Evolutionary conservation across 1,284 basidiomycete species (phyloP), one percentile per base, ranked within the genome.

Genomic region (Fomitopsis schrenkii): DNA sequence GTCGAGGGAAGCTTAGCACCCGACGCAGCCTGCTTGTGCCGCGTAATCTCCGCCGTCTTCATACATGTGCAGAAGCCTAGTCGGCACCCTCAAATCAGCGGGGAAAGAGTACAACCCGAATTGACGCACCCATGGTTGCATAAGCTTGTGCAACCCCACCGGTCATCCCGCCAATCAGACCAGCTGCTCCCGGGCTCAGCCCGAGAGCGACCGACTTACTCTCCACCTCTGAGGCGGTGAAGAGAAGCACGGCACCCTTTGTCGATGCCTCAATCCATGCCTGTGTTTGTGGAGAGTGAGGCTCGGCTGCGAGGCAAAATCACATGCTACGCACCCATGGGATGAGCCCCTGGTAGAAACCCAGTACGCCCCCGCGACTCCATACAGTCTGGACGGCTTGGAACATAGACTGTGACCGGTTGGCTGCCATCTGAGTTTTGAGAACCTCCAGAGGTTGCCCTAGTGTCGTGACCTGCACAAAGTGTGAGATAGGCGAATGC

Each of bases 181-280:
- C 97, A 60, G 93, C 90, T 28, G 83, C 81, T 28, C 90, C 95
- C 33, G 94, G 89, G 68, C 83, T 91, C 59, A 97, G 76, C 33
- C 94, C 94, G 68, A 91, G 77, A 8, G 71, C 68, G 42, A 85
- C 80, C 40, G 82, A 80, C 56, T 84, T 84, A 40, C 87, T 86
- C 76, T 99, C 95, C 57, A 99, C 92, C 76, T 98, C 97, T 3
- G 95, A 91, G 26, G 97, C 95, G 35, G 96, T 91, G 79, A 99
- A 99, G 64, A 99, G 83, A 42, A 99, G 83, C 42, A 99, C 97
- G 59, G 85, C 97, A 58, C 97, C 97, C 75, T 99, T 99, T 2
- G 97, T 99, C 1, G 96, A 98, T 1, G 97, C 97, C 76, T 99
- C 97, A 71, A 99, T 98, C 97, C 97, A 99, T 33, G 97, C 97